Base-by-base conservation (phyloP, 2,329 filamentous ascomycete species). In the Nannizzia gypsea region DNA sequence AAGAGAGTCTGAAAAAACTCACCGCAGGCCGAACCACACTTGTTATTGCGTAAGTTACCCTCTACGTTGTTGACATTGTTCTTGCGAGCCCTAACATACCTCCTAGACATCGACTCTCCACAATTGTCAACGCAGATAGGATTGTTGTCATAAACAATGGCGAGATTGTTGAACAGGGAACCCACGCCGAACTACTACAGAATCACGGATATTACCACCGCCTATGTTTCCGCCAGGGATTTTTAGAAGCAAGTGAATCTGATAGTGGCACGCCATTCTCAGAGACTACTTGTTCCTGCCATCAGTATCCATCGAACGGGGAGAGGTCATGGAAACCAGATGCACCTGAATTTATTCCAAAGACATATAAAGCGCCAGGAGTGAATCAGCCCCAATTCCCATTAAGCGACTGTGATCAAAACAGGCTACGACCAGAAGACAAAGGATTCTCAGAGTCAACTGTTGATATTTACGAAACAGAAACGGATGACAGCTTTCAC, bases 61-160 rank as follows among this genome's bases (percentile, higher is more conserved):
- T 36, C 31, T 13, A 36, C 31, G 4, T 9, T 24, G 22, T 2
- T 28, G 56, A 3, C 17, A 6, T 58, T 15, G 17, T 26, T 15
- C 1, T 46, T 6, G 44, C 44, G 9, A 31, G 55, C 24, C 59
- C 56, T 55, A 31, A 26, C 6, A 6, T n/a, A 38, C 31, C 13
- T 56, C 15, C 9, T 59, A 84, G 82, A 0, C 84, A 87, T 68
- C 82, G 84, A 6, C 75, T 88, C 36, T 86, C 85, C 1, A 88
- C 85, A 1, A 82, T 88, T 58, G 82, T 84, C 75, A 85, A 85
- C 63, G 84, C 85, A 1, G 83, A 88, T 65, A 77, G 79, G 24
- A 87, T 88, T 61, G 78, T 87, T 58, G 85, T 88, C 8, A 77
- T 88, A 50, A 77, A 81, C 48, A 77, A 83, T 58, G 85, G 85